These are phyloP conservation scores for Poa pratensis DNA, from an alignment of 176 grass and related monocot species.

Conservation along the genomic window DNA sequence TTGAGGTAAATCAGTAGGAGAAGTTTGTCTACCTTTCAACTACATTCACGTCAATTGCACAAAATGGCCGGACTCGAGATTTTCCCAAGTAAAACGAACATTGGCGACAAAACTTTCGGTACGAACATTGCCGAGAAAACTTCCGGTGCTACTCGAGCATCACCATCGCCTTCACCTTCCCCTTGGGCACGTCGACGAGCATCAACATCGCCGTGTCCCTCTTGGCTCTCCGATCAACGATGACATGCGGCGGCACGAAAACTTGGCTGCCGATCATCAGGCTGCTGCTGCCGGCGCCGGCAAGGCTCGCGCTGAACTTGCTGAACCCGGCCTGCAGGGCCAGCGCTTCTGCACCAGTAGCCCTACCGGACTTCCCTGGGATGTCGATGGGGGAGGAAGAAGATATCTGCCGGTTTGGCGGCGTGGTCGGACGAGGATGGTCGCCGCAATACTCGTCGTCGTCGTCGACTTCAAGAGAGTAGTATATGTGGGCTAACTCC, in stretches of 20 bases:
- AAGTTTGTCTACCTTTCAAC: not conserved
- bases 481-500: not conserved
- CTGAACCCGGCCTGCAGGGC: not conserved
- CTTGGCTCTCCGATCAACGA: slow-evolving; percentile 45
- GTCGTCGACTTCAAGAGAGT: not conserved
- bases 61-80: slow-evolving; percentile 14
- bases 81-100: not conserved
- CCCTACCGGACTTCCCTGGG: slow-evolving; percentile 24
- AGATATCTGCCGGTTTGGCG: not conserved
- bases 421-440: not conserved
- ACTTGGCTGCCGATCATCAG: slow-evolving; percentile 38
- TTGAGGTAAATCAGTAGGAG: not conserved
- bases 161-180: slow-evolving; percentile 15
- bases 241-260: slow-evolving; percentile 51
- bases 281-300: slow-evolving; percentile 28
- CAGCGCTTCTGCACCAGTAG: not conserved
- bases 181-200: slow-evolving; percentile 30
- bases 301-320: slow-evolving; percentile 24
- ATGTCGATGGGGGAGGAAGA: slow-evolving; percentile 57
- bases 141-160: not conserved
- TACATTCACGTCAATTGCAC: not conserved
- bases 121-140: not conserved
- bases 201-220: slow-evolving; percentile 37
- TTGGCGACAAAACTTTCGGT: not conserved
- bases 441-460: not conserved